These are phyloP conservation scores for Sporisorium reilianum DNA, from an alignment of 1,284 basidiomycete genomes.

Conservation along the genomic window DNA sequence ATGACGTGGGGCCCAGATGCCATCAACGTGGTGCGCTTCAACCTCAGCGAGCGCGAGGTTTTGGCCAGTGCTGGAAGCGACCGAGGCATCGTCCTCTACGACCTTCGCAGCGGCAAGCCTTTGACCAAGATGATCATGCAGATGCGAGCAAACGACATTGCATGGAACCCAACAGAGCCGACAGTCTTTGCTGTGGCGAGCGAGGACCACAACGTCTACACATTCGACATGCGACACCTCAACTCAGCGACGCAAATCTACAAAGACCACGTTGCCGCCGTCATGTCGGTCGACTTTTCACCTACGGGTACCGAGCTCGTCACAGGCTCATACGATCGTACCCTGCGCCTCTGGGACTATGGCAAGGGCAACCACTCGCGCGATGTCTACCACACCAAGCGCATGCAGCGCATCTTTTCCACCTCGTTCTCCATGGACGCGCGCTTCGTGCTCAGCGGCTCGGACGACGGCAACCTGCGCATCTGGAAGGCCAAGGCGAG, in stretches of 20 bases:
- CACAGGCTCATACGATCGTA: conserved; percentile 95
- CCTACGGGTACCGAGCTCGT: conserved; percentile 97
- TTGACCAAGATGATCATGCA: conserved; percentile 89
- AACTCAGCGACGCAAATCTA: conserved; percentile 89
- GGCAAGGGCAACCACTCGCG: conserved; percentile 81
- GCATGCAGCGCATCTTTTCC: conserved; percentile 87
- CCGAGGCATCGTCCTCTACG: conserved; percentile 94
- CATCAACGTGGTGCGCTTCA: conserved; percentile 88
- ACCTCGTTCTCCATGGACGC: conserved; percentile 84
- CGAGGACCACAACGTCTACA: conserved; percentile 98
- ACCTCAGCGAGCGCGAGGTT: conserved; percentile 90
- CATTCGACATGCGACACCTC: conserved; percentile 93
- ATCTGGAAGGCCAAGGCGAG: conserved; percentile 96
- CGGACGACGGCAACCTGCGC: conserved; percentile 95
- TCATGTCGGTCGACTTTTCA: conserved; percentile 72
- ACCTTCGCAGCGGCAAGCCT: conserved; percentile 94
- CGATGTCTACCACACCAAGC: conserved; percentile 97
- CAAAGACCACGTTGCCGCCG: conserved; percentile 96
- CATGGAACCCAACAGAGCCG: conserved; percentile 96
- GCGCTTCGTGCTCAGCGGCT: conserved; percentile 91
- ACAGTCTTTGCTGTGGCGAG: conserved; percentile 91
- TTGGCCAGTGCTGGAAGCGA: conserved; percentile 93
- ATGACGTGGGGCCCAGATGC: conserved; percentile 77
- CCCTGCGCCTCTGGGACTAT: conserved; percentile 91
- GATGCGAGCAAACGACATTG: conserved; percentile 80